Evolutionary conservation across 2,329 filamentous ascomycete species (phyloP).

Genomic region (Aspergillus hiratsukae): DNA sequence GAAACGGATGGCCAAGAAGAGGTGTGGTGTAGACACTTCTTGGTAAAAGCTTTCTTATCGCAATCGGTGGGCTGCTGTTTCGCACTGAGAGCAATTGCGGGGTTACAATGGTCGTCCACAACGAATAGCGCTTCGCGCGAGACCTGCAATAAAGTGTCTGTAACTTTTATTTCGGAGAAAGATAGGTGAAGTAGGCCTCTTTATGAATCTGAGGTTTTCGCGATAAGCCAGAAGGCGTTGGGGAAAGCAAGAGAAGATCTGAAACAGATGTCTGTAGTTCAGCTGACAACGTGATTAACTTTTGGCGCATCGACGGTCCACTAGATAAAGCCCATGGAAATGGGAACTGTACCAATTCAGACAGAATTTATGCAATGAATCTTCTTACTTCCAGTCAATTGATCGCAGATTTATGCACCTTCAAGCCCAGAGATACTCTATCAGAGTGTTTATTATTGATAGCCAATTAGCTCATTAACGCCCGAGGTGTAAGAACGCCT

Average conservation of each 20-base stretch:
- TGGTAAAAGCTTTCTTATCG: neutral
- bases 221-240: neutral
- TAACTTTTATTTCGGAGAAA: neutral
- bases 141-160: neutral
- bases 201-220: neutral
- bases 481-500: neutral
- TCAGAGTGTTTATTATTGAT: neutral
- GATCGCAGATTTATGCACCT: neutral
- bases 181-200: neutral
- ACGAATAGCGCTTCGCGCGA: neutral
- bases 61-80: neutral
- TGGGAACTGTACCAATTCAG: neutral
- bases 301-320: neutral
- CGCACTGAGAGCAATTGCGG: neutral
- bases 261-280: neutral
- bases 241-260: neutral
- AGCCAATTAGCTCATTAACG: neutral
- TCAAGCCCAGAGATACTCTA: neutral
- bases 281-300: neutral
- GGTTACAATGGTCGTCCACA: neutral
- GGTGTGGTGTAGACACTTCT: neutral
- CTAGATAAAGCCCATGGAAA: neutral
- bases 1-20: neutral
- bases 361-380: neutral
- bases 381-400: neutral